These are phyloP conservation scores for Cladorrhinum sp. DNA, from an alignment of 2,329 filamentous ascomycete species.

Conservation along the genomic window DNA sequence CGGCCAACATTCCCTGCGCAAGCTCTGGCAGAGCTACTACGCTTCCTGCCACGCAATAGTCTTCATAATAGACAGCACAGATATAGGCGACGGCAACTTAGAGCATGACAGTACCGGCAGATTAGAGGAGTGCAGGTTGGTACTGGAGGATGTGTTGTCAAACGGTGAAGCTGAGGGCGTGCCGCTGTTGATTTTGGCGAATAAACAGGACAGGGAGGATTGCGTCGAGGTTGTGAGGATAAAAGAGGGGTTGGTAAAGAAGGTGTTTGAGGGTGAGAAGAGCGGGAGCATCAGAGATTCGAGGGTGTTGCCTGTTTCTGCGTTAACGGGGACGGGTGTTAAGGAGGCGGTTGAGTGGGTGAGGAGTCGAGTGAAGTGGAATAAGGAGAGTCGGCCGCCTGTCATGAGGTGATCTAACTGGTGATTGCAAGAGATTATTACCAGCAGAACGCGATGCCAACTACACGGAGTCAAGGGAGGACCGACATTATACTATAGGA, in stretches of 20 bases:
- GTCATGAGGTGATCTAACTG: constrained; percentile 72
- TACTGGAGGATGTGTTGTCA: constrained; percentile 86
- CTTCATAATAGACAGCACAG: constrained; percentile 94
- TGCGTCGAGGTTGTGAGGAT: constrained; percentile 96
- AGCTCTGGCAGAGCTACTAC: constrained; percentile 96
- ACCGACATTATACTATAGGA: too few relatives aligned
- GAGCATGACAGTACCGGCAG: constrained; percentile 53
- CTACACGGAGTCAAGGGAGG: not conserved
- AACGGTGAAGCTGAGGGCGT: constrained; percentile 87
- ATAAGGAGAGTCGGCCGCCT: constrained; percentile 87
- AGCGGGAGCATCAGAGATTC: constrained; percentile 83
- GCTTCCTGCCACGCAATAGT: constrained; percentile 91
- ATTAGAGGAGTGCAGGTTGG: constrained; percentile 82
- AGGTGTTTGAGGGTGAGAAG: constrained; percentile 93
- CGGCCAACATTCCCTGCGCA: constrained; percentile 83
- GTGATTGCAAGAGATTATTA: not conserved
- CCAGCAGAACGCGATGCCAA: not conserved
- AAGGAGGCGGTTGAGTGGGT: constrained; percentile 97
- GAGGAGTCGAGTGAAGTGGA: constrained; percentile 88
- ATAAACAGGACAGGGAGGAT: constrained; percentile 97
- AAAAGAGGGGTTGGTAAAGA: constrained; percentile 93
- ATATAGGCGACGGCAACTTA: constrained; percentile 80
- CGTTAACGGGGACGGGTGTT: constrained; percentile 83
- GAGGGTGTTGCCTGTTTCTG: constrained; percentile 84
- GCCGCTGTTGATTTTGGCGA: constrained; percentile 86